These are phyloP conservation scores for Rugonectria rugulosa DNA, from an alignment of 2,329 filamentous ascomycete genomes.

Conservation along the genomic window DNA sequence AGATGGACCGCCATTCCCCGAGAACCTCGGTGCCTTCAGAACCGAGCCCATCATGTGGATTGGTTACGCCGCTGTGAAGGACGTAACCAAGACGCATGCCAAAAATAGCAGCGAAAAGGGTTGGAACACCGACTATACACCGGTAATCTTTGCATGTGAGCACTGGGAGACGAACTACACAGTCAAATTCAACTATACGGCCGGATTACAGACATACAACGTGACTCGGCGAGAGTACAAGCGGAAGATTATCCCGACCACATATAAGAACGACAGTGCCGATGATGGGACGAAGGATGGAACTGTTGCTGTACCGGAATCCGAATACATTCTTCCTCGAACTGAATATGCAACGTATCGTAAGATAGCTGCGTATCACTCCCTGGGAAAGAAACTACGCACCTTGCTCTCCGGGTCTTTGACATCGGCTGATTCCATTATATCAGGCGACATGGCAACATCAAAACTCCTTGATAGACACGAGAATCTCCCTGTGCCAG, in stretches of 20 bases:
- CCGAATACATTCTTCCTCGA: constrained; percentile 27
- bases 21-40: constrained; percentile 4
- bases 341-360: constrained; percentile 14
- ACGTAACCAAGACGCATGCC: constrained; percentile 11
- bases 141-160: constrained; percentile 29
- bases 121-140: constrained; percentile 28
- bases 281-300: constrained; percentile 25
- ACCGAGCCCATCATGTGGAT: constrained; percentile 4
- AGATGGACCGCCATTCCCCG: constrained; percentile 1
- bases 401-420: constrained; percentile 22
- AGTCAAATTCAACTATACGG: constrained; percentile 24
- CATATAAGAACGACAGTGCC: neutral
- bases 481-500: constrained; percentile 18
- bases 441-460: constrained; percentile 12
- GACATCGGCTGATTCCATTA: neutral
- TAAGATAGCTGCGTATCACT: constrained; percentile 25
- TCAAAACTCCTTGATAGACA: constrained; percentile 25
- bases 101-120: neutral
- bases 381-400: constrained; percentile 20
- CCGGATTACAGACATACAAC: constrained; percentile 25
- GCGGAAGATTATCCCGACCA: constrained; percentile 31
- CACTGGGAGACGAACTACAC: constrained; percentile 34
- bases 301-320: constrained; percentile 18
- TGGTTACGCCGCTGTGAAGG: constrained; percentile 21
- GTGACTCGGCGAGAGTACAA: constrained; percentile 20